Evolutionary conservation across 176 grass and related monocot species (phyloP), one percentile per base, ranked within the genome.

Genomic region (Raddia distichophylla): DNA sequence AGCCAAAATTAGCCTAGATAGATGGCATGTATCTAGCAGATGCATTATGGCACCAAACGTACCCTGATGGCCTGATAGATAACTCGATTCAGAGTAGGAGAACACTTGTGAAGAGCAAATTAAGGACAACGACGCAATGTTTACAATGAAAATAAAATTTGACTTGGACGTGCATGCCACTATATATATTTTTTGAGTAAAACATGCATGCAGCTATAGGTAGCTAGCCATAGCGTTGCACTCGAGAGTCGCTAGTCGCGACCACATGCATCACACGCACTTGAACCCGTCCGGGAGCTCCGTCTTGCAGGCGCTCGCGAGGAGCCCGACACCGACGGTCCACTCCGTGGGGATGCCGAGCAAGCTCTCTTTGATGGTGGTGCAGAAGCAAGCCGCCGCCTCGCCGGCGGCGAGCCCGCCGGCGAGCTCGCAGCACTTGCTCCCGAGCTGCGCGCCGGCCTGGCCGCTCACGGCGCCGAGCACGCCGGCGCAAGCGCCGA

Each of bases 301-400:
- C 81, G 64, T 89, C 49, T 88, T 93, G 78, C 95, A 98, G 34
- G 90, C 60, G 78, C 86, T 98, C 62, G 86, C 92, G 44, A 98
- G 50, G 80, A 92, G 69, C 74, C 88, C 81, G 57, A 98, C 82
- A 7, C 83, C 86, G 64, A 98, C 95, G 17, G 86, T 83, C 92
- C 95, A 94, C 71, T 89, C 54, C 18, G 78, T 89, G 16, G 90
- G 82, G 80, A 94, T 81, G 37, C 90, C 86, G 46, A 98, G 82
- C 69, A 87, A 67, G 20, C 43, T 79, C 78, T 95, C 92, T 84
- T 93, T 98, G 55, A 90, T 66, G 27, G 88, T 92, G 84, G 89
- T 78, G 84, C 95, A 98, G 51, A 98, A 86, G 84, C 92, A 98
- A 8, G 88, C 66, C 0, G 92, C 95, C 3, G 86, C 90, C 73